A percentile compares a stretch with the other conserved stretches of the same genome.
These are phyloP conservation scores for Trametes meyenii DNA, from an alignment of 768 basidiomycete genomes.

Conservation along the genomic window DNA sequence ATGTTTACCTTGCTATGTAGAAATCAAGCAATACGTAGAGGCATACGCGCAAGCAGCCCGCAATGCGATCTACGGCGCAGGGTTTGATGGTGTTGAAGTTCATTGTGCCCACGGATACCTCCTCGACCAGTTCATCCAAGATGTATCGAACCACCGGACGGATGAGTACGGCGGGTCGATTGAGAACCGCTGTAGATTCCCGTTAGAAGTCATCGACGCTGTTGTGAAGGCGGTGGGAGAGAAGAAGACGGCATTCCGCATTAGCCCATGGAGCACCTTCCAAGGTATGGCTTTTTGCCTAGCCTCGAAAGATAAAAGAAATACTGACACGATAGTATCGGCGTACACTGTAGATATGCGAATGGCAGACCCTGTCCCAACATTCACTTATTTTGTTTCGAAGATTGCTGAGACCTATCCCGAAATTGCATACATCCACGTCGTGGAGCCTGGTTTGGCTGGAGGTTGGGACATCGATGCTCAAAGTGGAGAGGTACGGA, in stretches of 20 bases:
- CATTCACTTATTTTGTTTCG: constrained; percentile 50
- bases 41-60: constrained; percentile 28
- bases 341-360: constrained; percentile 43
- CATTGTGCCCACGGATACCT: constrained; percentile 38
- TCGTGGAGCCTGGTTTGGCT: constrained; percentile 31
- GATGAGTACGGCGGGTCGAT: constrained; percentile 54
- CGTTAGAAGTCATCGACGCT: constrained; percentile 45
- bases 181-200: constrained; percentile 51
- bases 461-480: constrained; percentile 8
- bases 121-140: constrained; percentile 46
- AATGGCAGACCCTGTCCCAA: constrained; percentile 54
- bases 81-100: constrained; percentile 35
- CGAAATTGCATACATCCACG: constrained; percentile 43
- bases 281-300: constrained; percentile 39
- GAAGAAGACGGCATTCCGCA: constrained; percentile 43
- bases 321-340: not conserved
- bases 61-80: constrained; percentile 34
- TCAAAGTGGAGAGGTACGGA: constrained; percentile 7
- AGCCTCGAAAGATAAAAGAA: not conserved
- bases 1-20: not conserved
- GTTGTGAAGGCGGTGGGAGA: constrained; percentile 45
- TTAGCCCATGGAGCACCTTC: constrained; percentile 38
- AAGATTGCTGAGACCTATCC: constrained; percentile 42
- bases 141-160: constrained; percentile 43
- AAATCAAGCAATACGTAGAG: constrained; percentile 41